Conservation (phyloP, 225 moss, liverwort and hornwort species). For the Neckera pumila region DNA sequence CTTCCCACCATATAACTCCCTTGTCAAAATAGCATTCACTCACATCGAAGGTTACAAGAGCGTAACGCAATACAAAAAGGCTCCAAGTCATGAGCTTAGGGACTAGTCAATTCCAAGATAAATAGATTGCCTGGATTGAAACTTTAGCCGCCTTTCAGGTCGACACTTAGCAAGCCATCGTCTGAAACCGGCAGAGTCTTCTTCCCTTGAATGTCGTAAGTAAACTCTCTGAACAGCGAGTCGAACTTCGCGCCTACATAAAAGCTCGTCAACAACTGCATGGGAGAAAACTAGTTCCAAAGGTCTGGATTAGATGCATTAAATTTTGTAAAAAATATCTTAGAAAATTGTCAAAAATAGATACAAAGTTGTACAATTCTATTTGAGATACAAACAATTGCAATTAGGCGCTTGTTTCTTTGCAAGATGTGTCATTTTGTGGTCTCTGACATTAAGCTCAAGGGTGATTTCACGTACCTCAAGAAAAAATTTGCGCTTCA, state of each 20-base stretch:
- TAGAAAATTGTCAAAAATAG: not conserved
- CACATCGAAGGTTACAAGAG: not conserved
- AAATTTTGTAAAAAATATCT: too few species aligned
- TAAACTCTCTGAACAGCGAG: conserved; percentile 67
- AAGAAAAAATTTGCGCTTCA: conserved; percentile 71
- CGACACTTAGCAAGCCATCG: conserved; percentile 74
- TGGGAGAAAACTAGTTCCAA: not conserved
- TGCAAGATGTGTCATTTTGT: too few species aligned
- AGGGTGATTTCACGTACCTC: conserved; percentile 9
- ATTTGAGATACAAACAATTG: not conserved
- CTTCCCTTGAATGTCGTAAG: conserved; percentile 85
- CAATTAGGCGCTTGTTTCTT: not conserved
- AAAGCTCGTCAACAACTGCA: conserved; percentile 70
- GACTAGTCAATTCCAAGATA: not conserved
- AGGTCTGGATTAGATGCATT: not conserved
- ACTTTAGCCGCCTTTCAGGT: conserved; percentile 77
- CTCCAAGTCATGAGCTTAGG: not conserved
- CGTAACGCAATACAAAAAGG: too few species aligned
- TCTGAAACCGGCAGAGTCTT: conserved; percentile 64
- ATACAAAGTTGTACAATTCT: not conserved
- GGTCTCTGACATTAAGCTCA: not conserved
- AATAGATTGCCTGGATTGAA: conserved; percentile 43
- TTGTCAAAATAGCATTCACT: not conserved
- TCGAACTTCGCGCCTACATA: conserved; percentile 86
- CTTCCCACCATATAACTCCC: not conserved